A percentile compares a stretch with the other conserved stretches of the same genome.
Conservation (phyloP, 2,329 filamentous ascomycete genomes). For the Sporothrix pallida region DNA sequence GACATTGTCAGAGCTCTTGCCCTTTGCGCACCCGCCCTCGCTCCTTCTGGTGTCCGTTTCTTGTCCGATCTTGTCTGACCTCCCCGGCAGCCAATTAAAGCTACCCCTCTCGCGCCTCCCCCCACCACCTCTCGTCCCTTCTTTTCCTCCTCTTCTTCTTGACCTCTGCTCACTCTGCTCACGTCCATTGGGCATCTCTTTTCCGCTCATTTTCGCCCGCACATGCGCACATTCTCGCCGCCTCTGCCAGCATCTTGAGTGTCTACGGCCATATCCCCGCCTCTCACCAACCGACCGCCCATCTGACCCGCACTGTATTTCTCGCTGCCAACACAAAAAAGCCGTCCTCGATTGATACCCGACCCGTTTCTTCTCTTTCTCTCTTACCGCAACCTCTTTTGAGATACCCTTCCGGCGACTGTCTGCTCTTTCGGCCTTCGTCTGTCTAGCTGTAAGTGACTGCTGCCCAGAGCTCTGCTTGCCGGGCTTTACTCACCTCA, state of each 20-base stretch:
- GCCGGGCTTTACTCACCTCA: not conserved
- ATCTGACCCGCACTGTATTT: not conserved
- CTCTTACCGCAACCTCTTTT: not conserved
- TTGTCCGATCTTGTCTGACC: conserved; percentile 19
- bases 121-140: conserved; percentile 17
- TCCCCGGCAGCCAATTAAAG: conserved; percentile 26
- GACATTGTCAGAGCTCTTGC: conserved; percentile 12
- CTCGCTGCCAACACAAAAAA: not conserved
- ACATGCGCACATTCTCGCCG: not conserved
- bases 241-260: conserved; percentile 14
- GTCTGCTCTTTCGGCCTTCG: not conserved
- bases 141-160: not conserved
- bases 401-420: not conserved
- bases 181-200: conserved; percentile 11
- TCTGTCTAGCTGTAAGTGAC: conserved; percentile 4
- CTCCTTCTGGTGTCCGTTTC: conserved; percentile 12
- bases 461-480: not conserved
- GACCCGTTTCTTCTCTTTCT: not conserved
- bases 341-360: not conserved
- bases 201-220: not conserved
- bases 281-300: not conserved
- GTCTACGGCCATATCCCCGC: not conserved
- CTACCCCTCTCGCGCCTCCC: conserved; percentile 25
- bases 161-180: not conserved
- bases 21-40: not conserved